Evolutionary conservation across 257 asterid genomes (phyloP).

Genomic region (Solanum pimpinellifolium): DNA sequence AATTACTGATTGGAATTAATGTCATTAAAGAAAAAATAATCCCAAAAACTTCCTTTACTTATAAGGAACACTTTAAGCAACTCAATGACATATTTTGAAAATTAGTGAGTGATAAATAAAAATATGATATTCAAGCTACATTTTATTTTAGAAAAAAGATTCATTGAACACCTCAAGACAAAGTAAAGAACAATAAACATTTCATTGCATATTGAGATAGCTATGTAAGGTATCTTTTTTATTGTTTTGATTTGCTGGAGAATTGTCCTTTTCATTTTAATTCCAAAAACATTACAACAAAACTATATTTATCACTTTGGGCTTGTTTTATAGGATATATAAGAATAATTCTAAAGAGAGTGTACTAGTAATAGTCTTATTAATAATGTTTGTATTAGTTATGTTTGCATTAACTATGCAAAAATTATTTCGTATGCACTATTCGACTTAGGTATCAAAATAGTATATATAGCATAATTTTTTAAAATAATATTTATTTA

Average conservation of each 20-base stretch:
- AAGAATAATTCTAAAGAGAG: too few species aligned
- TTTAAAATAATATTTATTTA: too few species aligned
- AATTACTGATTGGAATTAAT: too few species aligned
- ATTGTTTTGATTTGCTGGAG: not conserved
- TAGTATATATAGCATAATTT: not conserved
- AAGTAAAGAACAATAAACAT: too few species aligned
- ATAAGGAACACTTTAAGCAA: not conserved
- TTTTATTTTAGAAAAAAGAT: not conserved
- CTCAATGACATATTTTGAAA: too few species aligned
- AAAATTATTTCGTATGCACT: not conserved
- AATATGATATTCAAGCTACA: not conserved
- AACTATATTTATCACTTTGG: not conserved
- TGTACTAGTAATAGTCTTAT: too few species aligned
- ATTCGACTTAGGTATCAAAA: not conserved
- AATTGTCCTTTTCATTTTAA: not conserved
- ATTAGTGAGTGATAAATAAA: not conserved
- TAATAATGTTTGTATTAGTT: too few species aligned
- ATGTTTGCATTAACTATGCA: not conserved
- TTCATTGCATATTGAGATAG: constrained; percentile 11
- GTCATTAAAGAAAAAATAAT: not conserved
- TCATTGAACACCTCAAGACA: too few species aligned
- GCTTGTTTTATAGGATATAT: not conserved
- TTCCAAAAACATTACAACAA: not conserved
- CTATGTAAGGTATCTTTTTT: not conserved
- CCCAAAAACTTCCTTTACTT: not conserved